Evolutionary conservation across 495 filamentous ascomycete species (phyloP).

Genomic region (Penicillium cosmopolitanum): DNA sequence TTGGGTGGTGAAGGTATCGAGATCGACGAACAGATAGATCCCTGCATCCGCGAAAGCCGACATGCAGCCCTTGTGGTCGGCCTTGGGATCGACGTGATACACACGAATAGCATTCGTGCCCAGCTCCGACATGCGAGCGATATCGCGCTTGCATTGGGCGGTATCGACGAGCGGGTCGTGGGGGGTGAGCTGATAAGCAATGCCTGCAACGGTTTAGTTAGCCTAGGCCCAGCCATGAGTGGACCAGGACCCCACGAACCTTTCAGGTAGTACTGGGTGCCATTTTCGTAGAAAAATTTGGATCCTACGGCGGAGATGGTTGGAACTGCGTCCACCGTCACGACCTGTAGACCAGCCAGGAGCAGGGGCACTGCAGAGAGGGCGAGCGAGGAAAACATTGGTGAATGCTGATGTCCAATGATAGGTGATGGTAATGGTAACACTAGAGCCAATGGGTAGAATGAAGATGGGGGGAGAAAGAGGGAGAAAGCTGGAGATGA

Average conservation of each 20-base stretch:
- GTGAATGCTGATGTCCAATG: constrained; percentile 7
- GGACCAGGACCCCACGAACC: constrained; percentile 46
- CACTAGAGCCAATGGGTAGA: constrained; percentile 5
- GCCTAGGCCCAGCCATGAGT: background rate
- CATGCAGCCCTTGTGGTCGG: constrained; percentile 78
- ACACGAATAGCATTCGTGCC: constrained; percentile 86
- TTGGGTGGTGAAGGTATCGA: constrained; percentile 81
- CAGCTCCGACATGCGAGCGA: constrained; percentile 74
- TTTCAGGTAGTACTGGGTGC: constrained; percentile 81
- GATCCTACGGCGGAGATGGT: constrained; percentile 72
- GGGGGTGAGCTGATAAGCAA: constrained; percentile 69
- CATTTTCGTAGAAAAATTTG: constrained; percentile 81
- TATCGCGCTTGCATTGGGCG: constrained; percentile 78
- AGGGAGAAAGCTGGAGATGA: background rate
- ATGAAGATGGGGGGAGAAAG: background rate
- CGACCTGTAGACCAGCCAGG: constrained; percentile 34
- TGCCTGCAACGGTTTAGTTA: constrained; percentile 48
- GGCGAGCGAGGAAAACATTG: constrained; percentile 34
- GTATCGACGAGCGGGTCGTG: constrained; percentile 76
- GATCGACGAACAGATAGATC: constrained; percentile 81
- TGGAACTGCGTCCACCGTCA: constrained; percentile 41
- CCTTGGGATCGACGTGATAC: constrained; percentile 78
- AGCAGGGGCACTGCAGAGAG: constrained; percentile 29
- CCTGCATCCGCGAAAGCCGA: constrained; percentile 66
- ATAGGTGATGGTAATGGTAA: constrained; percentile 8